Conservation (phyloP, 768 basidiomycete genomes). For the Lactifluus subvellereus region DNA sequence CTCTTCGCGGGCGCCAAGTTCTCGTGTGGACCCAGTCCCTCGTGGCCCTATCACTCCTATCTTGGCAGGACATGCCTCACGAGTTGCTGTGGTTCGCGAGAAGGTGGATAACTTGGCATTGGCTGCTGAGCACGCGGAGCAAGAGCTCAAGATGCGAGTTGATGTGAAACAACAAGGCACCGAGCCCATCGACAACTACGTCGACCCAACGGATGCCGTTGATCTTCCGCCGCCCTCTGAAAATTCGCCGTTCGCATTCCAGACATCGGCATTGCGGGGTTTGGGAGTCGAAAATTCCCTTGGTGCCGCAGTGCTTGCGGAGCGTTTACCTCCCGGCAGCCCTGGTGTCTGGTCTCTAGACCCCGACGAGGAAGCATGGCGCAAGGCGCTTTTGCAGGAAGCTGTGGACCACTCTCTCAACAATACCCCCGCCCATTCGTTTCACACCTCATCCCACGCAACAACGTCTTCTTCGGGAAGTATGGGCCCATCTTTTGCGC, state of each 20-base stretch:
- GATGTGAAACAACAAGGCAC: slow-evolving; percentile 41
- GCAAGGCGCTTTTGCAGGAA: slow-evolving; percentile 67
- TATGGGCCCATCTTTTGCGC: slow-evolving; percentile 25
- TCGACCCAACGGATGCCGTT: slow-evolving; percentile 81
- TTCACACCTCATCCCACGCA: slow-evolving; percentile 32
- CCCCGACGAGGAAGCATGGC: slow-evolving; percentile 61
- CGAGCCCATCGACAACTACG: slow-evolving; percentile 47
- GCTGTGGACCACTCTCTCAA: slow-evolving; percentile 75
- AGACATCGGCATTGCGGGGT: slow-evolving; percentile 67
- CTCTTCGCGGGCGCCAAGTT: slow-evolving; percentile 17
- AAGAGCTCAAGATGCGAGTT: slow-evolving; percentile 57
- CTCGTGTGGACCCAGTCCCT: slow-evolving; percentile 24
- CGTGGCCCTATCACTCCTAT: slow-evolving; percentile 24
- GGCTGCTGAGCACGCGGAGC: slow-evolving; percentile 72
- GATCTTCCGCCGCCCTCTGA: slow-evolving; percentile 69
- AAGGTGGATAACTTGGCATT: slow-evolving; percentile 63
- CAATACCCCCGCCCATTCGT: slow-evolving; percentile 41
- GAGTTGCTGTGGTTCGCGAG: slow-evolving; percentile 79
- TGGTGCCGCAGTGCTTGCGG: slow-evolving; percentile 70
- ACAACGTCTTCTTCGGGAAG: slow-evolving; percentile 26
- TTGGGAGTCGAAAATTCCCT: slow-evolving; percentile 70
- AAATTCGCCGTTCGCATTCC: slow-evolving; percentile 66
- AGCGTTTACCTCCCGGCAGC: slow-evolving; percentile 58
- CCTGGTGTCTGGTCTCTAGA: slow-evolving; percentile 54
- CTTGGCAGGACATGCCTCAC: slow-evolving; percentile 25